Evolutionary conservation across 225 moss, liverwort and hornwort species (phyloP).

Genomic region (Sphagnum tenellum): DNA sequence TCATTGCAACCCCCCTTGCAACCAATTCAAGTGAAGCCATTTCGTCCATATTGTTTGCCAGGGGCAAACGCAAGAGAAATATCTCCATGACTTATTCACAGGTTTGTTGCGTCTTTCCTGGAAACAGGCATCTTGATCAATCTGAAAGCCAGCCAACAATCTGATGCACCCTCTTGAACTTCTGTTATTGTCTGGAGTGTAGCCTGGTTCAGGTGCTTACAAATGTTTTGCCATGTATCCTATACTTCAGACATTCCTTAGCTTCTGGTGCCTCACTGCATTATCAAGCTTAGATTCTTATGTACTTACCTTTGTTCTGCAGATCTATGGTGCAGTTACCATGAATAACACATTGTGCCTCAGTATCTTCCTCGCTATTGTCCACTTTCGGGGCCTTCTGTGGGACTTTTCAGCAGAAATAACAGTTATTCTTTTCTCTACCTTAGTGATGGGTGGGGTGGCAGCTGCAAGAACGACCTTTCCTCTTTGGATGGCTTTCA

Average conservation of each 20-base stretch:
- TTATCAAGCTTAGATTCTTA: too few relatives aligned
- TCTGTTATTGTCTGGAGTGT: too few relatives aligned
- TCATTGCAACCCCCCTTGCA: conserved; percentile 86
- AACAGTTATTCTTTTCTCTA: conserved; percentile 69
- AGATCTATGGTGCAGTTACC: conserved; percentile 95
- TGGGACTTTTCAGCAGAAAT: conserved; percentile 99
- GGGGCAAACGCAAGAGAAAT: conserved; percentile 63
- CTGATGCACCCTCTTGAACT: too few relatives aligned
- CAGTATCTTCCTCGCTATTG: conserved; percentile 77
- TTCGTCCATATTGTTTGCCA: conserved; percentile 84
- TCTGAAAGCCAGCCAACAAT: too few relatives aligned
- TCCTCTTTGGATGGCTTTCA: conserved; percentile 81
- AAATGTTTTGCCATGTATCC: too few relatives aligned
- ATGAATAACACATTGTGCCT: conserved; percentile 98
- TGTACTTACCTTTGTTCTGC: conserved; percentile 5
- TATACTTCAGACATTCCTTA: too few relatives aligned
- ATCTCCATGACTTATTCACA: conserved; percentile 98
- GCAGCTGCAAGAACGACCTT: conserved; percentile 79
- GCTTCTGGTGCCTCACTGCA: too few relatives aligned
- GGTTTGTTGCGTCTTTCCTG: conserved; percentile 14
- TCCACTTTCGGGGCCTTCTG: conserved; percentile 59
- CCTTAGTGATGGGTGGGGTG: conserved; percentile 61
- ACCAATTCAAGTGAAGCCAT: conserved; percentile 93
- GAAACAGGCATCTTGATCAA: too few relatives aligned
- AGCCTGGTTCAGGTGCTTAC: too few relatives aligned